Percentiles rank a stretch among this genome's conserved stretches.
Evolutionary conservation across 345 rosid genomes (phyloP).

Genomic region (Chamaenerion angustifolium): DNA sequence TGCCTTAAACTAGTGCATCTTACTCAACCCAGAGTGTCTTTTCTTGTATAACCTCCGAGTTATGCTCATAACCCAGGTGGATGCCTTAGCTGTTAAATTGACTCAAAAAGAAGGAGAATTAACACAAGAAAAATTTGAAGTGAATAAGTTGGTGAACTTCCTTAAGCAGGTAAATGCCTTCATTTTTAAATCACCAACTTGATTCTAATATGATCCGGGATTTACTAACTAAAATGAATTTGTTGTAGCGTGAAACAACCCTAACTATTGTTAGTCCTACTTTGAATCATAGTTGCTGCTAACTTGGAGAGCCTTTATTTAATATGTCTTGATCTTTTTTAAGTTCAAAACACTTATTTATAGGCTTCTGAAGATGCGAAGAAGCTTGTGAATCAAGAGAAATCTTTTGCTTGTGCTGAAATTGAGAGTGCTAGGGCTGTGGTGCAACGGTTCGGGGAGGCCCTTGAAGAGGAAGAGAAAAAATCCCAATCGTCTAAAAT

Average conservation of each 20-base stretch:
- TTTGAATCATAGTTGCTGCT: no score
- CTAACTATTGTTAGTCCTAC: no score
- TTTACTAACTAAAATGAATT: no score
- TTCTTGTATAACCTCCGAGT: not conserved
- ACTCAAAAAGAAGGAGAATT: constrained; percentile 95
- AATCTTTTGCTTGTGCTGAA: constrained; percentile 97
- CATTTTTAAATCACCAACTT: no score
- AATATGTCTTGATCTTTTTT: not conserved
- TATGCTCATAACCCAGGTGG: constrained; percentile 47
- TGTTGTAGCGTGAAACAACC: no score
- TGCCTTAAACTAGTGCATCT: not conserved
- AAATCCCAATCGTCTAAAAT: constrained; percentile 39
- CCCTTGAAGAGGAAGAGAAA: constrained; percentile 71
- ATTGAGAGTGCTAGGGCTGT: constrained; percentile 92
- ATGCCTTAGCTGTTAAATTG: constrained; percentile 90
- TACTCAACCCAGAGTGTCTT: not conserved
- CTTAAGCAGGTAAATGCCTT: constrained; percentile 67
- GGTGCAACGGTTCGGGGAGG: constrained; percentile 80
- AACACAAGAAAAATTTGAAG: constrained; percentile 92
- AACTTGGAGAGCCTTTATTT: not conserved
- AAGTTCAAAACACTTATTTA: not conserved
- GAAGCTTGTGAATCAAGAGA: constrained; percentile 87
- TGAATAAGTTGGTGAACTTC: constrained; percentile 81
- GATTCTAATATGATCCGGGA: no score
- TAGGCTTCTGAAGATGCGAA: constrained; percentile 99